A percentile compares a stretch with the other conserved stretches of the same genome.
Conservation (phyloP, 495 filamentous ascomycete genomes). For the Choiromyces venosus region DNA sequence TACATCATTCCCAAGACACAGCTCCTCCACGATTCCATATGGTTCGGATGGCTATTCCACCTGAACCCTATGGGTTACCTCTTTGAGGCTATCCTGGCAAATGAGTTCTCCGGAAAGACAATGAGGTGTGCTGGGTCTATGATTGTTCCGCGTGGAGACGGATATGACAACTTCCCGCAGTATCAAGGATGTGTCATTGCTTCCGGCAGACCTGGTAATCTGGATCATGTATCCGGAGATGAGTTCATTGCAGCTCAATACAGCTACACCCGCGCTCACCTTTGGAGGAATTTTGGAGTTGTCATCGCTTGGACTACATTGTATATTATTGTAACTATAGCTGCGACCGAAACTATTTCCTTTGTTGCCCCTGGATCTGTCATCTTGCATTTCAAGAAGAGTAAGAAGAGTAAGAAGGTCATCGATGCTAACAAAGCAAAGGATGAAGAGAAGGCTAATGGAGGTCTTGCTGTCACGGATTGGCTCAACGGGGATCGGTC, state of each 20-base stretch:
- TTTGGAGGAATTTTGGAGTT: constrained; percentile 77
- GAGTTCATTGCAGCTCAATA: constrained; percentile 54
- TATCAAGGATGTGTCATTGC: constrained; percentile 60
- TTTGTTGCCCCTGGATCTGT: constrained; percentile 46
- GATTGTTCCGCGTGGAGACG: constrained; percentile 55
- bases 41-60: constrained; percentile 57
- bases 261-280: constrained; percentile 57
- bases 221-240: constrained; percentile 49
- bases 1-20: constrained; percentile 51
- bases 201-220: constrained; percentile 46
- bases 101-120: constrained; percentile 38
- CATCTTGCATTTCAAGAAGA: constrained; percentile 38
- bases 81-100: constrained; percentile 48
- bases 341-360: constrained; percentile 59
- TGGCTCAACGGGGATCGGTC: constrained; percentile 18
- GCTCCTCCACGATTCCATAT: constrained; percentile 45
- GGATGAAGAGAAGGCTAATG: constrained; percentile 39
- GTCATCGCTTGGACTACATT: constrained; percentile 62
- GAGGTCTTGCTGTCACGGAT: constrained; percentile 25
- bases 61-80: constrained; percentile 53
- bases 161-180: constrained; percentile 43
- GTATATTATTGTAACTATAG: constrained; percentile 61
- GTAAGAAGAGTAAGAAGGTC: constrained; percentile 43
- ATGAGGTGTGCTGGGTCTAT: constrained; percentile 58
- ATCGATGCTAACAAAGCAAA: constrained; percentile 16